These are phyloP conservation scores for Leptomonas pyrrhocoris DNA, from an alignment of 208 protist species.

Conservation along the genomic window DNA sequence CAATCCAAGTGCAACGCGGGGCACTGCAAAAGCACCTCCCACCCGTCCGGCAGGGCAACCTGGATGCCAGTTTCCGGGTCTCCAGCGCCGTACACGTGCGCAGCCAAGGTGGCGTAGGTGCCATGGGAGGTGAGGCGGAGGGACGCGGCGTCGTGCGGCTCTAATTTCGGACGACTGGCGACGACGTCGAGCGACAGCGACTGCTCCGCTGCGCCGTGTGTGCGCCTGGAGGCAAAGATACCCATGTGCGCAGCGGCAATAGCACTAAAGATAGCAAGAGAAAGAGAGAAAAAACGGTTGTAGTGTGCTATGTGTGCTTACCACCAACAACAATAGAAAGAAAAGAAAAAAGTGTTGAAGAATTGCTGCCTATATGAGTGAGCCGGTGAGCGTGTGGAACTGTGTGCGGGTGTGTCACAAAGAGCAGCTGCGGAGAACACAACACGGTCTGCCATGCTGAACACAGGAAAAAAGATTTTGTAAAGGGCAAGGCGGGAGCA, in stretches of 20 bases:
- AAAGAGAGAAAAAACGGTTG: no score
- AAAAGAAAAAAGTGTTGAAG: conserved; percentile 22
- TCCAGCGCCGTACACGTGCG: conserved; percentile 71
- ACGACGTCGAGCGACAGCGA: conserved; percentile 46
- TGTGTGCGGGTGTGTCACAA: no score
- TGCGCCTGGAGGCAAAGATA: conserved; percentile 18
- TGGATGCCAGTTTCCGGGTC: conserved; percentile 28
- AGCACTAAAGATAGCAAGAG: no score
- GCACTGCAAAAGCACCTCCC: conserved; percentile 73
- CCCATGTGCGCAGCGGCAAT: conserved; percentile 17
- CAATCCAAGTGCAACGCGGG: conserved; percentile 70
- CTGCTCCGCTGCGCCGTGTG: background rate
- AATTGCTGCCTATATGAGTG: no score
- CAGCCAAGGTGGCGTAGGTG: conserved; percentile 77
- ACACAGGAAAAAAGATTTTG: no score
- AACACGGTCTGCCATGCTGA: no score
- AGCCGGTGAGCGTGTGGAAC: no score
- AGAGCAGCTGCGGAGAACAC: no score
- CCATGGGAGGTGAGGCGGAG: conserved; percentile 68
- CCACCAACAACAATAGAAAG: conserved; percentile 7
- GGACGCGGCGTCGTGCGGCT: conserved; percentile 50
- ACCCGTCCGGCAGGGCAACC: conserved; percentile 60
- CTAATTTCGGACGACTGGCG: conserved; percentile 43
- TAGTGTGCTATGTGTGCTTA: no score
- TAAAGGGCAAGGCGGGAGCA: no score